Base-by-base conservation (phyloP, 2,329 filamentous ascomycete genomes). In the Trichophyton simii region DNA sequence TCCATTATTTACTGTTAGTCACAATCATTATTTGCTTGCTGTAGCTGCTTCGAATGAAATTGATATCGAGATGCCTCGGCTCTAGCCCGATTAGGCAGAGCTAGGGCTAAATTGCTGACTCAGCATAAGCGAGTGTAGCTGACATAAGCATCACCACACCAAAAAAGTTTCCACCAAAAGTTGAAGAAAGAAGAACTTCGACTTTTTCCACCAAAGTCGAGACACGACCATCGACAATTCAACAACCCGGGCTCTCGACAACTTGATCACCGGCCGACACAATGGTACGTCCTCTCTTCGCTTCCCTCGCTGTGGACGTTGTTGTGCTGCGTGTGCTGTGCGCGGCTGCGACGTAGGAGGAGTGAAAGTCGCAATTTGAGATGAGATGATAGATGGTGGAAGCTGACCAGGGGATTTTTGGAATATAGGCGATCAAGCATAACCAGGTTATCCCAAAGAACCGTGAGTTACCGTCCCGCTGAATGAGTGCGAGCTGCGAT, bases 371-470 rank as follows among this genome's bases (percentile, higher is more conserved):
- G 50, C 50, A 31, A 54, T 9, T 7, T 31, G 22, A 31, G 48
- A 28, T 22, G 25, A 3, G n/a, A 28, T 34, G n/a, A 13, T 9
- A 38, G 34, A 38, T 38, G 2, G 34, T 13, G 34, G 34, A 38
- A 38, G 38, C 55, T 58, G n/a, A 58, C 55, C 31, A 44, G 15
- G 41, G 3, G 34, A 34, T n/a, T 22, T 41, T 38, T 28, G 11
- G 50, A 36, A 52, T 62, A 70, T 75, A 87, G 91, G 89, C 92
- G 85, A 96, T 97, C 90, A 95, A 95, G 87, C 91, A 96, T 88
- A 97, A 97, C 84, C 91, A 96, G 84, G 88, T 92, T 84, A 87
- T 96, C 80, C 87, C 88, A 78, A 88, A 92, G 86, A 95, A 95
- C 86, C 91, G 87, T 90, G 82, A 83, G 87, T 77, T 64, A 62